Percentiles rank a stretch among this genome's conserved stretches.
Conservation (phyloP, 805 yeast genomes). For the Nakazawaea populi region DNA sequence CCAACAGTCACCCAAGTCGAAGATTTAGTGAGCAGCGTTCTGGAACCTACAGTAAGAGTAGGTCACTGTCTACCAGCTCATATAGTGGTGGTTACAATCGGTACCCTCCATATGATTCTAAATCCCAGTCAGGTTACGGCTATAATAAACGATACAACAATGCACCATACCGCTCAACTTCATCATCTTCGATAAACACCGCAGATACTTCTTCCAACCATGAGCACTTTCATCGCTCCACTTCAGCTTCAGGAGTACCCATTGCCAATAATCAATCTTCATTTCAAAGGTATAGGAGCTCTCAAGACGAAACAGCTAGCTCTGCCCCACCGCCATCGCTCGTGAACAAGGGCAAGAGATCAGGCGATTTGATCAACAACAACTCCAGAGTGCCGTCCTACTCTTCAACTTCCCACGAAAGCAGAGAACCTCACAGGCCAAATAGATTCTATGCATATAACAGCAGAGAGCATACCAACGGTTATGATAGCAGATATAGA, state of each 20-base stretch:
- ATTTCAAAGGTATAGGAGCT: slow-evolving; percentile 4
- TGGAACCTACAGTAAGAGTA: background rate
- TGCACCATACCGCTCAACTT: slow-evolving; percentile 4
- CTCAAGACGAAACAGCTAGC: background rate
- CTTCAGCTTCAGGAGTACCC: background rate
- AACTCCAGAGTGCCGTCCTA: background rate
- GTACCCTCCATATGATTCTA: slow-evolving; percentile 3
- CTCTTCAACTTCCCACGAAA: background rate
- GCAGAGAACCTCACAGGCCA: background rate
- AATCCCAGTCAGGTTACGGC: slow-evolving; percentile 1
- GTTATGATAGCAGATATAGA: background rate
- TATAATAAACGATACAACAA: slow-evolving; percentile 2
- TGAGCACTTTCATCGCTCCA: slow-evolving; percentile 1
- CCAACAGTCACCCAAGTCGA: background rate
- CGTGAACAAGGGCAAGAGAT: background rate
- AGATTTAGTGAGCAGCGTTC: background rate
- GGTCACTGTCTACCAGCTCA: background rate
- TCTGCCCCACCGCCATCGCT: background rate
- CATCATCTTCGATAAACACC: slow-evolving; percentile 3
- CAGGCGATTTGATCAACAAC: slow-evolving; percentile 3
- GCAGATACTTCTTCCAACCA: background rate
- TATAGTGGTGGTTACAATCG: background rate
- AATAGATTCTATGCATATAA: slow-evolving; percentile 1
- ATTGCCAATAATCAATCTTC: background rate
- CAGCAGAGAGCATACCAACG: background rate